Conservation (phyloP, 2,329 filamentous ascomycete species). For the Xylariomycetidae sp. region DNA sequence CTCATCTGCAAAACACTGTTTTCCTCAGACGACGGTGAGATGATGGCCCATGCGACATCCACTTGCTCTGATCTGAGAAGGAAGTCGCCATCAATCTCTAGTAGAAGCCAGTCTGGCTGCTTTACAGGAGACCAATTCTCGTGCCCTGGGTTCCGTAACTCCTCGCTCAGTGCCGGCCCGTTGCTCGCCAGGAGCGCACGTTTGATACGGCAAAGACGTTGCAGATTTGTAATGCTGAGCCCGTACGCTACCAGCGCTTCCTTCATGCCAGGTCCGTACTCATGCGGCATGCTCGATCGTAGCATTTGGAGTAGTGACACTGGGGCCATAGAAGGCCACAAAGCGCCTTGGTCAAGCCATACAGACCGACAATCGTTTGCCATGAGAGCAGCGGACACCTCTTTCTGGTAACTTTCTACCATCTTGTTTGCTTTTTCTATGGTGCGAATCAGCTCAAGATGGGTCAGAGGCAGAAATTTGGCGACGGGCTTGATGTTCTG, state of each 20-base stretch:
- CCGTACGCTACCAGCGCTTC: constrained; percentile 40
- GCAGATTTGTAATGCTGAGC: constrained; percentile 36
- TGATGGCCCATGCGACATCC: constrained; percentile 57
- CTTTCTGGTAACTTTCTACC: background rate
- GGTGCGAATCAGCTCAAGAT: background rate
- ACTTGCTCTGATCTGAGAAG: constrained; percentile 59
- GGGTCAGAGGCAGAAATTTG: background rate
- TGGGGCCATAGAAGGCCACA: constrained; percentile 42
- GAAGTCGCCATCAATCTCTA: constrained; percentile 64
- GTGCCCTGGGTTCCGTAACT: constrained; percentile 47
- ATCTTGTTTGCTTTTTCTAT: background rate
- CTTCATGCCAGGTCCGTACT: constrained; percentile 32
- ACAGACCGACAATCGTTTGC: constrained; percentile 12
- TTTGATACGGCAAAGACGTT: constrained; percentile 40
- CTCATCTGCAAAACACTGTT: constrained; percentile 65
- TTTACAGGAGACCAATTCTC: constrained; percentile 50
- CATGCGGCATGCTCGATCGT: constrained; percentile 23
- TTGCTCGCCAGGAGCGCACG: constrained; percentile 23
- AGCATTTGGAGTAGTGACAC: constrained; percentile 42
- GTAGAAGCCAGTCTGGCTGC: constrained; percentile 58
- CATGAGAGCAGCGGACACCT: constrained; percentile 8
- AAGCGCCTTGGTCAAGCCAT: constrained; percentile 37
- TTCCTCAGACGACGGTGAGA: constrained; percentile 41
- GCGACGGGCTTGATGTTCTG: background rate
- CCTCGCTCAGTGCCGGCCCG: constrained; percentile 31